Percentiles rank a stretch among this genome's conserved stretches.
phyloP scores from a whole-genome alignment of 2,329 filamentous ascomycete genomes.

The Aspergillus hortae region DNA sequence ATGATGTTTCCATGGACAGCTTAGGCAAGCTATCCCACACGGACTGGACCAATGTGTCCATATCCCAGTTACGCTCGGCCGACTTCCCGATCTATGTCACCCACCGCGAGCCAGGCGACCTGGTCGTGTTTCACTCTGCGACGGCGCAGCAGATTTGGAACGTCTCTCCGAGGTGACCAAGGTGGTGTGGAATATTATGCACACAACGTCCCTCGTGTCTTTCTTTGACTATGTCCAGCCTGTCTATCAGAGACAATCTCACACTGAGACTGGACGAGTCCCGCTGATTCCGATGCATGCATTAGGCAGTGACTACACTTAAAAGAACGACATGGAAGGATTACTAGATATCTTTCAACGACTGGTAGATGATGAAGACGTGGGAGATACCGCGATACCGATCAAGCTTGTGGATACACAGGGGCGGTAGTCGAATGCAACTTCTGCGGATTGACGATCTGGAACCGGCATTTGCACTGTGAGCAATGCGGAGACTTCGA shows the following conservation, averaged over 20 bases:
- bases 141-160: conserved; percentile 39
- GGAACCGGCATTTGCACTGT: conserved; percentile 38
- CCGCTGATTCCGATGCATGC: conserved; percentile 28
- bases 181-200: conserved; percentile 37
- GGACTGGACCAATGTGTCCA: conserved; percentile 33
- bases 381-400: conserved; percentile 18
- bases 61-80: conserved; percentile 27
- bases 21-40: conserved; percentile 32
- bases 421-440: conserved; percentile 33
- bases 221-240: conserved; percentile 35
- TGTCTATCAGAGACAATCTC: conserved; percentile 31
- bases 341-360: conserved; percentile 27
- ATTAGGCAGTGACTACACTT: conserved; percentile 11
- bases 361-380: conserved; percentile 31
- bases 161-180: conserved; percentile 30
- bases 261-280: conserved; percentile 27
- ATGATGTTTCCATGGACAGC: conserved; percentile 31
- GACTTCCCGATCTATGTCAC: conserved; percentile 35
- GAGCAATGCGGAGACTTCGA: conserved; percentile 35
- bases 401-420: conserved; percentile 28
- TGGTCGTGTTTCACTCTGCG: conserved; percentile 35
- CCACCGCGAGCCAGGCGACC: conserved; percentile 30
- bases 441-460: conserved; percentile 36
- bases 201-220: conserved; percentile 29
- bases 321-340: conserved; percentile 20